Conservation (phyloP, 108 stramenopile species). For the Nannochloropsis gaditana region DNA sequence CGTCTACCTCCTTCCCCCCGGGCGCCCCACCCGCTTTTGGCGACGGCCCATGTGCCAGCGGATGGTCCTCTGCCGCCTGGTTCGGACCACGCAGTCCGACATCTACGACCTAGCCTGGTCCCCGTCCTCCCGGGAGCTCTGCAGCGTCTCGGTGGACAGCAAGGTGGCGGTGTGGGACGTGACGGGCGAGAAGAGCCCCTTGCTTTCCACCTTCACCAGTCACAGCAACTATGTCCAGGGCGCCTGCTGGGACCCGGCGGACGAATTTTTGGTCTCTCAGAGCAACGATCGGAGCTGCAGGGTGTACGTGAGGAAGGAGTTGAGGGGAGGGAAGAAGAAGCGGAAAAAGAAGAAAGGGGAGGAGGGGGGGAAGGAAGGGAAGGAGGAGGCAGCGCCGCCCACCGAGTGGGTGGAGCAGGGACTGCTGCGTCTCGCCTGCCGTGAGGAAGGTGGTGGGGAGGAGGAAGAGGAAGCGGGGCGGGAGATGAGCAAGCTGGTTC, state of each 20-base stretch:
- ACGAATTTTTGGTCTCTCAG: constrained; percentile 52
- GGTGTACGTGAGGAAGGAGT: constrained; percentile 25
- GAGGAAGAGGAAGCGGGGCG: background rate
- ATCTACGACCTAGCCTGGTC: constrained; percentile 56
- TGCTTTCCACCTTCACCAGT: constrained; percentile 37
- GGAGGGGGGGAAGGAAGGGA: constrained; percentile 18
- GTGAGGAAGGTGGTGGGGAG: background rate
- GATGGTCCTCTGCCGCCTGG: background rate
- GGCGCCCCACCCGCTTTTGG: constrained; percentile 27
- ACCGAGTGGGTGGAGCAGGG: background rate
- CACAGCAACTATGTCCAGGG: constrained; percentile 54
- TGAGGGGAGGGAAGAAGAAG: constrained; percentile 21
- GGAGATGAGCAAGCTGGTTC: background rate
- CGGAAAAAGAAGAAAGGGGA: background rate
- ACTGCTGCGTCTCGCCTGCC: background rate
- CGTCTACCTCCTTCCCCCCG: constrained; percentile 31
- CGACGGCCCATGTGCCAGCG: constrained; percentile 5
- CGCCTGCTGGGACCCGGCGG: constrained; percentile 54
- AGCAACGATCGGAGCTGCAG: constrained; percentile 57
- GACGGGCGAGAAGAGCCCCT: constrained; percentile 35
- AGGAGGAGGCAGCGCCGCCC: background rate
- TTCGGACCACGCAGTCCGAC: constrained; percentile 39
- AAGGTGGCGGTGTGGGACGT: constrained; percentile 50
- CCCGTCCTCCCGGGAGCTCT: constrained; percentile 39
- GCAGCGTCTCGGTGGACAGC: constrained; percentile 46